Base-by-base conservation (phyloP, 805 yeast genomes). In the Nakazawaea wyomingensis region DNA sequence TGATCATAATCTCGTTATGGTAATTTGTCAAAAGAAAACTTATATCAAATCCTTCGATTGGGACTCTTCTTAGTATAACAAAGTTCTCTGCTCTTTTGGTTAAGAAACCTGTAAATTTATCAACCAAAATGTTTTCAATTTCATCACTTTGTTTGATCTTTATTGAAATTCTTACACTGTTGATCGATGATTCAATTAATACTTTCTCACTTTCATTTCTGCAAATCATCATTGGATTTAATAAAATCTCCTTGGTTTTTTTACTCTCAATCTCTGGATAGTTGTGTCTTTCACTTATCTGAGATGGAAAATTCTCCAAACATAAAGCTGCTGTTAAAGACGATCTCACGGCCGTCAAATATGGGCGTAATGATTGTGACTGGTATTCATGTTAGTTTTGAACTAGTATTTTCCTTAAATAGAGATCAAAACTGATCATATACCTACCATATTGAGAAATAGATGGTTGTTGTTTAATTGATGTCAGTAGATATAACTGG, bases 351-450 rank as follows among this genome's bases (percentile, higher is more conserved):
- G 97, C 96, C 6, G 86, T 82, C 42, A 93, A 74, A 57, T 93
- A 93, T 47, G 99, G 99, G 56, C 91, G 87, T 48, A 93, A 76
- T 3, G 99, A 91, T 78, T 93, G 99, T 11, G 98, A 91, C 99
- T 85, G 53, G 13, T 34, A n/a, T n/a, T n/a, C n/a, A n/a, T n/a
- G n/a, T n/a, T n/a, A n/a, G n/a, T n/a, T n/a, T n/a, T n/a, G n/a
- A n/a, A n/a, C n/a, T n/a, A n/a, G n/a, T n/a, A n/a, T n/a, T n/a
- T n/a, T n/a, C n/a, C n/a, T n/a, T n/a, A n/a, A n/a, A n/a, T n/a
- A n/a, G n/a, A n/a, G n/a, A n/a, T n/a, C n/a, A n/a, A n/a, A n/a
- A n/a, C n/a, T n/a, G n/a, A n/a, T n/a, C n/a, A n/a, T n/a, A n/a
- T n/a, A n/a, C n/a, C n/a, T n/a, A n/a, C n/a, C n/a, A n/a, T n/a